Evolutionary conservation across 176 grass and related monocot species (phyloP).

Genomic region (Secale cereale): DNA sequence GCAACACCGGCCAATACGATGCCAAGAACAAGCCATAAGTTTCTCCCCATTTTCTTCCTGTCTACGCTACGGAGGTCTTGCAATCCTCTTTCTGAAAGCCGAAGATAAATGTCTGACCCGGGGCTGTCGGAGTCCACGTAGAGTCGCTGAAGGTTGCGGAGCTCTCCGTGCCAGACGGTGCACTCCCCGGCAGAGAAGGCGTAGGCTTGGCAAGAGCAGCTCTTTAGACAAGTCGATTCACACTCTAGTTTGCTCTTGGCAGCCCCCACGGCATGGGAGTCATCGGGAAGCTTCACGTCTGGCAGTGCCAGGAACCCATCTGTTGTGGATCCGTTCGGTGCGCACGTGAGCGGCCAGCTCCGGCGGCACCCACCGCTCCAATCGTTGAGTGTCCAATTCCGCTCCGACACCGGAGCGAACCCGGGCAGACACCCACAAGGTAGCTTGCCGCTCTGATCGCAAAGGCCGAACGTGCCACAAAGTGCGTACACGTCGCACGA

Average conservation of each 20-base stretch:
- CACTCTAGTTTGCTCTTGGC: too few species aligned
- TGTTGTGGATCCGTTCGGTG: neutral
- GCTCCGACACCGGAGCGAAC: neutral
- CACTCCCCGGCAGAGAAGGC: too few species aligned
- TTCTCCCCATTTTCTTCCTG: too few species aligned
- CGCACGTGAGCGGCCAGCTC: neutral
- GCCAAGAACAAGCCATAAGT: neutral
- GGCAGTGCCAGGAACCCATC: slow-evolving; percentile 2
- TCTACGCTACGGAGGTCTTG: neutral
- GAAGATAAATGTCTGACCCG: neutral
- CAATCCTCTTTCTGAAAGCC: neutral
- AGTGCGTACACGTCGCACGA: slow-evolving; percentile 29
- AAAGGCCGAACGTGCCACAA: slow-evolving; percentile 16
- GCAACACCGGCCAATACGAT: neutral
- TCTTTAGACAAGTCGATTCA: too few species aligned
- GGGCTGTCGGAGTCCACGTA: neutral
- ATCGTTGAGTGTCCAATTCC: neutral
- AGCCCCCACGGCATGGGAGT: neutral
- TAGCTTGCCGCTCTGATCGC: neutral
- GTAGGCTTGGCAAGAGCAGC: too few species aligned
- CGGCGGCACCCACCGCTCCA: neutral
- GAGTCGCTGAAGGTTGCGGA: neutral
- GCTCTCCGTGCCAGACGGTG: too few species aligned
- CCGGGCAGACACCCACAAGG: slow-evolving; percentile 16
- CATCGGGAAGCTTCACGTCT: neutral